These are phyloP conservation scores for Jatropha multifida DNA, from an alignment of 441 rosid genomes.

Conservation along the genomic window DNA sequence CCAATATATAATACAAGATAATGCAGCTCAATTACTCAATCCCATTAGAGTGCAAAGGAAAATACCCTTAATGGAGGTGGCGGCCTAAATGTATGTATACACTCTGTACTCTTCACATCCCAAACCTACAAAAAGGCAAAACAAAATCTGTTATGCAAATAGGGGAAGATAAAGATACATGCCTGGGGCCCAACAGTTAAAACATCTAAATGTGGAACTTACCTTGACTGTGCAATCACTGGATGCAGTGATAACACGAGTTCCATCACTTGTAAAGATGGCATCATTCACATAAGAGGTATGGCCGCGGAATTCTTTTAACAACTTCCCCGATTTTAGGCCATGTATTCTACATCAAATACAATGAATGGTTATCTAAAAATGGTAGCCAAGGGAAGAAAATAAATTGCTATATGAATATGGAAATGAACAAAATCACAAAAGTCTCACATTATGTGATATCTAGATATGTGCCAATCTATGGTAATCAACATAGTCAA, in stretches of 20 bases:
- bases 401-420: conserved; percentile 1
- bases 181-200: neutral
- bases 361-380: conserved; percentile 1
- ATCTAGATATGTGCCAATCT: neutral
- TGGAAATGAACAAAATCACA: conserved; percentile 1
- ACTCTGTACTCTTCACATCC: conserved; percentile 94
- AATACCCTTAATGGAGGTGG: conserved; percentile 92
- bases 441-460: neutral
- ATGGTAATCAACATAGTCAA: neutral
- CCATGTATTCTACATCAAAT: conserved; percentile 27
- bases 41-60: conserved; percentile 13
- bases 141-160: conserved; percentile 19
- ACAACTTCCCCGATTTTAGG: conserved; percentile 72
- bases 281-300: conserved; percentile 32
- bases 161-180: conserved; percentile 17
- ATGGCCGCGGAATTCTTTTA: conserved; percentile 60
- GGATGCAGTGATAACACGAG: conserved; percentile 88
- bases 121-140: conserved; percentile 64
- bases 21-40: conserved; percentile 2
- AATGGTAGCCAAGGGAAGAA: conserved; percentile 27
- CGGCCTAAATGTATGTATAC: conserved; percentile 90
- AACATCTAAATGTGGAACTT: conserved; percentile 16
- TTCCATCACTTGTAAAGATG: conserved; percentile 90
- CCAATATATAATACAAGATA: neutral
- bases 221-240: conserved; percentile 94